Evolutionary conservation across 148 eudicot species (phyloP), one percentile per base, ranked within the genome.

Genomic region (Persicaria maculosa): DNA sequence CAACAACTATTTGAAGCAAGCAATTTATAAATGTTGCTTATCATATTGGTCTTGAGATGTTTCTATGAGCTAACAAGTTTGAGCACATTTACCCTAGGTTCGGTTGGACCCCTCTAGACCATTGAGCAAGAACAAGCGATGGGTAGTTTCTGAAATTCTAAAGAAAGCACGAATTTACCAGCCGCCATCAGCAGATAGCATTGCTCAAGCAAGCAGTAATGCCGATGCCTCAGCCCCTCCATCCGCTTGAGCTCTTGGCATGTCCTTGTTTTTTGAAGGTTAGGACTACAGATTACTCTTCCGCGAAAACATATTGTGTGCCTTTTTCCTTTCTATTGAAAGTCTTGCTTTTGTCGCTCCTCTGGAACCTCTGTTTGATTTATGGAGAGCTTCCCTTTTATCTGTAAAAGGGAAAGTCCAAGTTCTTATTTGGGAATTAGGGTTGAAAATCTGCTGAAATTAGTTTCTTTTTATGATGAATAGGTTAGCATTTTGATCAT

Each of bases 101-200:
- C 84, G 77, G 74, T 74, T 92, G 80, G 92, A 95, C 76, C 96
- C 92, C 46, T 92, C 97, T 9, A 87, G 96, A 79, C 99, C 99
- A 47, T 84, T 95, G 59, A 95, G 97, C 84, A 95, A 95, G 82
- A 88, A 83, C 58, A 95, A 95, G 86, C 73, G 77, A 68, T 95
- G 97, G 97, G 68, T 83, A 19, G 97, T 95, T 73, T 92, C 96
- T 54, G 97, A 92, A 50, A 90, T 95, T 83, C 79, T 95, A 75
- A 95, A 92, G 85, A 95, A 85, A 77, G 97, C 97, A 68, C 85
- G 90, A 57, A 90, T 95, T 16, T 95, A 90, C 71, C 80, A 69
- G 43, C 88, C 98, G 25, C 90, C 85, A 68, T 71, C 89, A 10
- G 85, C 79, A 25, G 84, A 68, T 20, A 76, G 72, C 50, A 53